These are phyloP conservation scores for Flaveria brownii DNA, from an alignment of 129 eudicot genomes.

Conservation along the genomic window DNA sequence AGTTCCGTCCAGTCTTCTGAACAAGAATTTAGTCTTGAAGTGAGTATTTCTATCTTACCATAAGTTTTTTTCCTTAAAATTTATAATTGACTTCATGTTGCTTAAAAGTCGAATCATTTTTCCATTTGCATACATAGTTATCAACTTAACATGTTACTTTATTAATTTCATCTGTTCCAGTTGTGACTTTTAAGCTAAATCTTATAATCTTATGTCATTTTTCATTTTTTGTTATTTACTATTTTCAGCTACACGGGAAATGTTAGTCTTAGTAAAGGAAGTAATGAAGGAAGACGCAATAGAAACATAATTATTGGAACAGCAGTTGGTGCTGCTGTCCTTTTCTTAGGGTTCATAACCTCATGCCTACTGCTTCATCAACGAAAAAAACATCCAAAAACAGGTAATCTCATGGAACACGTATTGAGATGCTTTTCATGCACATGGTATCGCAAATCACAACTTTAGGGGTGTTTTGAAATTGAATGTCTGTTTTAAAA, in stretches of 20 bases:
- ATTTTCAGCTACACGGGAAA: constrained; percentile 77
- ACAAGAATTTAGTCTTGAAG: constrained; percentile 63
- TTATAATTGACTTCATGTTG: constrained; percentile 2
- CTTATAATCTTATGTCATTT: background rate
- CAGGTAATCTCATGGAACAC: constrained; percentile 44
- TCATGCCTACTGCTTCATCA: constrained; percentile 66
- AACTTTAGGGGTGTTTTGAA: background rate
- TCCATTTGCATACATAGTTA: constrained; percentile 17
- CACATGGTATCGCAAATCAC: constrained; percentile 1
- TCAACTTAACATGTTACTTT: background rate
- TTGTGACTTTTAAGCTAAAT: background rate
- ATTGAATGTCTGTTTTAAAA: constrained; percentile 9
- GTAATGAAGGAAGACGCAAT: constrained; percentile 44
- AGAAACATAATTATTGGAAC: constrained; percentile 70
- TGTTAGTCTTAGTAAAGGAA: constrained; percentile 50
- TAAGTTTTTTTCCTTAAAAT: background rate
- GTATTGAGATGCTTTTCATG: constrained; percentile 4
- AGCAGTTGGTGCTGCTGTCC: constrained; percentile 68
- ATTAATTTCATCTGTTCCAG: background rate
- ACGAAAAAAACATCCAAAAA: constrained; percentile 43
- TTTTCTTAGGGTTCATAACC: constrained; percentile 71
- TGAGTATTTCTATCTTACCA: constrained; percentile 43
- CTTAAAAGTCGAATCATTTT: constrained; percentile 1
- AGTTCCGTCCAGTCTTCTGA: constrained; percentile 65
- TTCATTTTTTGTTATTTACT: background rate